phyloP scores from a whole-genome alignment of 2,329 filamentous ascomycete species.

The Fusarium subglutinans region DNA sequence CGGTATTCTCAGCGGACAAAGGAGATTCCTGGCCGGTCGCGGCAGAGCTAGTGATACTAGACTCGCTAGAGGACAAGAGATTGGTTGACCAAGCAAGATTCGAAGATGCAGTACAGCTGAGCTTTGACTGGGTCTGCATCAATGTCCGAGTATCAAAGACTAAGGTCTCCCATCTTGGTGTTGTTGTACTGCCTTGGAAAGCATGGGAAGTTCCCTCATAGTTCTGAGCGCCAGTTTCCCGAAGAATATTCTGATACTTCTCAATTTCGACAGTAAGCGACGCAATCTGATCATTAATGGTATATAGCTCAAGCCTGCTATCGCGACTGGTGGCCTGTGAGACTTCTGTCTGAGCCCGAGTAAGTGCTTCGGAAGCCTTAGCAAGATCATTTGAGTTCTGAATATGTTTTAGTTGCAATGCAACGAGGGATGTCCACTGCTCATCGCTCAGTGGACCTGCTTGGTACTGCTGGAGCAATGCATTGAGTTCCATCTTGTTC shows the following conservation, averaged over 20 bases:
- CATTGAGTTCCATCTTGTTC: neutral
- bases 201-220: neutral
- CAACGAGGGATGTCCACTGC: neutral
- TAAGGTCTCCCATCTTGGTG: neutral
- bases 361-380: neutral
- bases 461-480: neutral
- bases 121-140: neutral
- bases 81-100: neutral
- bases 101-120: neutral
- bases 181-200: neutral
- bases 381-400: neutral
- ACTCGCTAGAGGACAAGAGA: neutral
- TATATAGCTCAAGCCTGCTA: neutral
- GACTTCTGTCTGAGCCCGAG: neutral
- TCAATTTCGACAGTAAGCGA: neutral
- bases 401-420: neutral
- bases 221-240: neutral
- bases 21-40: fast-evolving
- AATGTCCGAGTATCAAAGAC: neutral
- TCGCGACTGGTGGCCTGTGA: neutral
- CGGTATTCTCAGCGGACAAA: neutral
- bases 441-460: neutral
- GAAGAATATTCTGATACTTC: neutral
- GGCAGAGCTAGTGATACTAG: neutral
- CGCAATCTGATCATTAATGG: neutral